A percentile compares a stretch with the other conserved stretches of the same genome.
These are phyloP conservation scores for Leccinum subgranulosum DNA, from an alignment of 768 basidiomycete genomes.

Conservation along the genomic window DNA sequence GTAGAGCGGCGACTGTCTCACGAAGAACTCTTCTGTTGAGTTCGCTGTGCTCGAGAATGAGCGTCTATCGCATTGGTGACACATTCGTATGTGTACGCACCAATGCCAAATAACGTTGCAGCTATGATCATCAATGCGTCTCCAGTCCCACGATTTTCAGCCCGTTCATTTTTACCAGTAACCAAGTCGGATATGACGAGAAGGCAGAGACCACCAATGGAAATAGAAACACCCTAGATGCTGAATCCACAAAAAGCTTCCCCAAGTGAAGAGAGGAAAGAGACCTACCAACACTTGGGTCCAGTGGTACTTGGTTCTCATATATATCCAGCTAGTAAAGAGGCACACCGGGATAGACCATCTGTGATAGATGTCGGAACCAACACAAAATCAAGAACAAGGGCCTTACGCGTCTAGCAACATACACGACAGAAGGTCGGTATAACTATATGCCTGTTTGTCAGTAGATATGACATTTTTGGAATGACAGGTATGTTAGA, in stretches of 20 bases:
- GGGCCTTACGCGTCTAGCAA: slow-evolving; percentile 73
- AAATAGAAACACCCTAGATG: slow-evolving; percentile 64
- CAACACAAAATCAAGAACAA: neutral
- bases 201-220: slow-evolving; percentile 69
- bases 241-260: neutral
- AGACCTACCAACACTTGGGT: slow-evolving; percentile 67
- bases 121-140: slow-evolving; percentile 85
- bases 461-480: neutral
- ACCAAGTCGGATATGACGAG: slow-evolving; percentile 76
- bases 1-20: slow-evolving; percentile 74
- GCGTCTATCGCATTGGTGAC: neutral
- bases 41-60: slow-evolving; percentile 52
- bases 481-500: neutral
- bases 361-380: slow-evolving; percentile 33
- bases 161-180: slow-evolving; percentile 69
- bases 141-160: slow-evolving; percentile 63
- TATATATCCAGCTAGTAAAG: slow-evolving; percentile 75
- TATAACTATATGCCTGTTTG: slow-evolving; percentile 71
- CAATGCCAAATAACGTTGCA: slow-evolving; percentile 80
- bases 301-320: slow-evolving; percentile 77
- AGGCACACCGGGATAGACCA: slow-evolving; percentile 90
- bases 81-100: slow-evolving; percentile 41
- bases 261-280: neutral
- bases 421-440: slow-evolving; percentile 86
- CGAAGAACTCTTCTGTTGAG: slow-evolving; percentile 85